Evolutionary conservation across 116 monocot species (phyloP).

Genomic region (Zostera marina): DNA sequence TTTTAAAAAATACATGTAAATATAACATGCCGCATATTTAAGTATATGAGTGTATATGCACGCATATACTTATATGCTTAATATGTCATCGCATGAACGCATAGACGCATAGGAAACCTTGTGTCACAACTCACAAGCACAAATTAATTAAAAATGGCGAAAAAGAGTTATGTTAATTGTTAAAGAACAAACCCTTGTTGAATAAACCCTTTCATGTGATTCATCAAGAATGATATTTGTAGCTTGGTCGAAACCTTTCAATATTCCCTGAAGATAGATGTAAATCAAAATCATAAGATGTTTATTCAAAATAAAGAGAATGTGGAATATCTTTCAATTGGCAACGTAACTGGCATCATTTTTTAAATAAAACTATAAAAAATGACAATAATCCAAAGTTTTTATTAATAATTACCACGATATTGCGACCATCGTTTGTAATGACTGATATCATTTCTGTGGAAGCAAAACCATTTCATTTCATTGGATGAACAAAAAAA

Average conservation of each 20-base stretch:
- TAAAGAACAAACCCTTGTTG: constrained; percentile 51
- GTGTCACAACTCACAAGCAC: not conserved
- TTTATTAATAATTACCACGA: constrained; percentile 36
- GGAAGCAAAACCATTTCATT: constrained; percentile 4
- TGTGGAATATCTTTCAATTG: too few relatives aligned
- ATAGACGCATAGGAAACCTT: too few relatives aligned
- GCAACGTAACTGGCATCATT: too few relatives aligned
- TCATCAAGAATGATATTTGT: constrained; percentile 97
- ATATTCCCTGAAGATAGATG: constrained; percentile 35
- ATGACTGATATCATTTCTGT: constrained; percentile 89
- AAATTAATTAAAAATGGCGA: not conserved
- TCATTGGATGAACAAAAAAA: not conserved
- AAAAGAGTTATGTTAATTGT: constrained; percentile 1
- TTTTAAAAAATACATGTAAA: too few relatives aligned
- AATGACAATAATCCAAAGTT: too few relatives aligned
- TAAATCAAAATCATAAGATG: not conserved
- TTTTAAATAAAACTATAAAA: too few relatives aligned
- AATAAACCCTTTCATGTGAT: constrained; percentile 93
- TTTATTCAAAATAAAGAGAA: not conserved
- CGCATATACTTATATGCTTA: too few relatives aligned
- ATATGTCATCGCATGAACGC: too few relatives aligned
- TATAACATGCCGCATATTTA: too few relatives aligned
- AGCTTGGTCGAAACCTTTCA: constrained; percentile 94
- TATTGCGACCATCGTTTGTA: constrained; percentile 93
- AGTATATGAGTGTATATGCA: too few relatives aligned